Evolutionary conservation across 139 green algal genomes (phyloP).

Genomic region (Tetratostichococcus sp.): DNA sequence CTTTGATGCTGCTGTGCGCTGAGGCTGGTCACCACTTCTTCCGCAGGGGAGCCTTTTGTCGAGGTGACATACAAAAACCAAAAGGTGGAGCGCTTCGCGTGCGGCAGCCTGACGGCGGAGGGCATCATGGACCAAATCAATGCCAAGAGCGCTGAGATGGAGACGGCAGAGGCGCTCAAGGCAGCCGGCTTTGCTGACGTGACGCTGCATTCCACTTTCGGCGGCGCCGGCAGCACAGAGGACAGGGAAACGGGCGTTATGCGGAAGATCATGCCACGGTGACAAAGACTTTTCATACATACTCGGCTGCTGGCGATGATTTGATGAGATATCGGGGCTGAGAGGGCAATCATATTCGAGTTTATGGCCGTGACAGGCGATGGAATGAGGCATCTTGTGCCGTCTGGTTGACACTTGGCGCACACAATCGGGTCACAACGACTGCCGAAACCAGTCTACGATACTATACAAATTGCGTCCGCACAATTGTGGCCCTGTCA

Average conservation of each 20-base stretch:
- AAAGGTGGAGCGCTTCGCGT: background rate
- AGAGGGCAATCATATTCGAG: too few relatives aligned
- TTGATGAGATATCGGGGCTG: too few relatives aligned
- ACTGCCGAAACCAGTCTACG: too few relatives aligned
- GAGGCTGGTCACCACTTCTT: background rate
- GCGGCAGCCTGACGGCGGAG: background rate
- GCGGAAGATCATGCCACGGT: background rate
- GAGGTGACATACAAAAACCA: conserved; percentile 2
- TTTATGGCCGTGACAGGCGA: too few relatives aligned
- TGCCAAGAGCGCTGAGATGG: background rate
- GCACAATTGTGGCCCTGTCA: too few relatives aligned
- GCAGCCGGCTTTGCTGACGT: background rate
- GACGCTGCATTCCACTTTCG: background rate
- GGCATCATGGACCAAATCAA: background rate
- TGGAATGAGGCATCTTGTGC: too few relatives aligned
- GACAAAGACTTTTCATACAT: too few relatives aligned
- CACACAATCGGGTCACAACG: too few relatives aligned
- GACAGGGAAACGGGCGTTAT: background rate
- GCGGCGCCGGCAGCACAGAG: background rate
- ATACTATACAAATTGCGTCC: too few relatives aligned
- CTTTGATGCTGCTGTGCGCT: too few relatives aligned
- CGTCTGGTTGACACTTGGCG: too few relatives aligned
- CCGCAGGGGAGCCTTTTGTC: background rate
- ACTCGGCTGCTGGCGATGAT: too few relatives aligned
- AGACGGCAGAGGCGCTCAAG: background rate